Evolutionary conservation across 2,329 filamentous ascomycete species (phyloP), one percentile per base, ranked within the genome.

Genomic region (Claviceps quebecensis): DNA sequence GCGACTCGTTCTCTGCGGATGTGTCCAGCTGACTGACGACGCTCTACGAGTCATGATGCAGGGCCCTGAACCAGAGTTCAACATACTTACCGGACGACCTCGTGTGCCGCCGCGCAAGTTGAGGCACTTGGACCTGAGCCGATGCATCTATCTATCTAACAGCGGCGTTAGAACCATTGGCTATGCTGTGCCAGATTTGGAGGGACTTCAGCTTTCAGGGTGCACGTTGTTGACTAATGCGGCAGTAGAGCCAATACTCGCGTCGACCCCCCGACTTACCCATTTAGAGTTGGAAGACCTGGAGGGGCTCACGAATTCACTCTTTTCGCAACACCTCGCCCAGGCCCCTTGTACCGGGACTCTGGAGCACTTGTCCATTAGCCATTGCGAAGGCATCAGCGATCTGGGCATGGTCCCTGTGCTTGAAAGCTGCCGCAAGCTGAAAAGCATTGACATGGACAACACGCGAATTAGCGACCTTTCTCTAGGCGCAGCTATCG

Each of bases 211-310:
- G 57, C 74, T 97, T 2, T 87, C 83, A 5, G 86, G 87, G 54
- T 90, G 89, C 61, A 73, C 74, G n/a, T 71, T 77, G 13, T 67
- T 97, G 48, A 86, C 81, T 0, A 87, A 96, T 59, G 75, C 74
- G 0, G 82, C 84, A 0, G 72, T 98, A 22, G 77, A 79, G 46
- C 76, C 80, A 1, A 73, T 97, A 19, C 69, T 97, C 2, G 81
- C 81, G 5, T 87, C 87, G 0, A 80, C 86, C 0, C 86, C 88
- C 1, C 74, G 77, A 5, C 76, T 98, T 17, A 90, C 87, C 0
- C 87, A 94, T 62, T 74, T 98, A 43, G 93, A 97, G 58, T 70
- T 97, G 2, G 93, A 98, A 66, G 90, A 96, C 58, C 73, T 96
- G 13, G 75, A 81, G 5, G 74, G 82, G 29, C 70, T 97, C 14